A percentile compares a stretch with the other conserved stretches of the same genome.
These are phyloP conservation scores for Trametes hirsuta DNA, from an alignment of 1,284 basidiomycete genomes.

Conservation along the genomic window DNA sequence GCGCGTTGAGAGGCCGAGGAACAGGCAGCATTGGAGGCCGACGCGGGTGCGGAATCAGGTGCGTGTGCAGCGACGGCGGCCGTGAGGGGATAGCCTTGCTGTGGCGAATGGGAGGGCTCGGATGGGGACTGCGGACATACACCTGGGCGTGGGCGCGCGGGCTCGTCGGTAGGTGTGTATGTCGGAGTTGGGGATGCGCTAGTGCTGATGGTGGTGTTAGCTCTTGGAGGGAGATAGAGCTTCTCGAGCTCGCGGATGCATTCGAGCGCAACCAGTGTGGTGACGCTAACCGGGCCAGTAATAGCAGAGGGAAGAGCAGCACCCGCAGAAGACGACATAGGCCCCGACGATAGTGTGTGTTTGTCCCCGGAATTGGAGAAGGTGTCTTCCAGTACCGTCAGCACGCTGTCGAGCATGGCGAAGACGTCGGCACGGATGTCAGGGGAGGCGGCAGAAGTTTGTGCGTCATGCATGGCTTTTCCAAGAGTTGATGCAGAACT, in stretches of 20 bases:
- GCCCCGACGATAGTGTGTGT: neutral
- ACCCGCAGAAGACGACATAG: neutral
- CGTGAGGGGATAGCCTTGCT: neutral
- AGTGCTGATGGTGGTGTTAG: neutral
- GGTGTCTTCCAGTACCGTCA: constrained; percentile 18
- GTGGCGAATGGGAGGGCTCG: neutral
- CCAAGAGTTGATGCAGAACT: neutral
- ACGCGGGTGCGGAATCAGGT: constrained; percentile 10
- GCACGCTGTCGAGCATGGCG: constrained; percentile 18
- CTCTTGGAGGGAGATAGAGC: constrained; percentile 15
- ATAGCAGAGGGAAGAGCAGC: neutral
- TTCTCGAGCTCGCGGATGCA: constrained; percentile 30
- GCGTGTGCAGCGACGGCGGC: neutral
- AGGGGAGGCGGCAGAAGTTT: neutral
- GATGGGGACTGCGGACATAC: neutral
- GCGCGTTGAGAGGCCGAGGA: neutral
- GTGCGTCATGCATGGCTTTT: neutral
- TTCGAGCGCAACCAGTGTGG: constrained; percentile 28
- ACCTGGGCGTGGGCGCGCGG: neutral
- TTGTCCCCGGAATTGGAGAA: neutral
- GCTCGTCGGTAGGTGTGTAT: neutral
- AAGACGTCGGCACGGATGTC: constrained; percentile 31
- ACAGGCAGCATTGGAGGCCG: neutral
- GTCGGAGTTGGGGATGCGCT: too few relatives aligned
- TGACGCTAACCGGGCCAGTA: constrained; percentile 15